Evolutionary conservation across 441 rosid species (phyloP).

Genomic region (Bocquillonia castaneifolia): DNA sequence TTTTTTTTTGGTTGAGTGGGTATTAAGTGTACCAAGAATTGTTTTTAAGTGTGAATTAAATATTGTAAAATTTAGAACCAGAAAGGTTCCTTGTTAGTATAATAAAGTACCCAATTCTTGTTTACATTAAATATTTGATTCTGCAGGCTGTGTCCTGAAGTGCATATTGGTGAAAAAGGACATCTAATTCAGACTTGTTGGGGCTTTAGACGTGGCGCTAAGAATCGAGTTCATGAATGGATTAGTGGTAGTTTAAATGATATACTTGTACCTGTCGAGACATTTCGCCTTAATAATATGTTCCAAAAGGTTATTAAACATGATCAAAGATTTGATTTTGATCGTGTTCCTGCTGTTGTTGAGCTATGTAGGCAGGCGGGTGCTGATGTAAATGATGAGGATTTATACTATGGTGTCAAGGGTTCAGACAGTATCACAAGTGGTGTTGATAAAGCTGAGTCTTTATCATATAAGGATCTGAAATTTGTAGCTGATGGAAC

Average conservation of each 20-base stretch:
- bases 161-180: conserved; percentile 66
- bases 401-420: conserved; percentile 19
- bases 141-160: conserved; percentile 78
- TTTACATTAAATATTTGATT: not conserved
- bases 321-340: conserved; percentile 62
- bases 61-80: not conserved
- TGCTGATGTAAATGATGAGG: conserved; percentile 35
- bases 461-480: conserved; percentile 40
- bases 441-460: conserved; percentile 29
- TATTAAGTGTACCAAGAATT: not conserved
- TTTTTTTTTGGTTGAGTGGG: not conserved
- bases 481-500: conserved; percentile 46
- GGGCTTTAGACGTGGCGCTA: conserved; percentile 54
- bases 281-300: conserved; percentile 51
- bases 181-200: conserved; percentile 72
- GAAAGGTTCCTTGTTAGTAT: too few species aligned
- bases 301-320: conserved; percentile 62
- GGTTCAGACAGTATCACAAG: conserved; percentile 16
- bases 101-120: not conserved
- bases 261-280: conserved; percentile 58
- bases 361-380: conserved; percentile 88
- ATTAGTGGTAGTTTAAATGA: conserved; percentile 57
- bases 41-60: not conserved
- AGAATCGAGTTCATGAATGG: conserved; percentile 77
- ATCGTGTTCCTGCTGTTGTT: conserved; percentile 67